Conservation (phyloP, 2,329 filamentous ascomycete species). For the Aspergillus sp. region DNA sequence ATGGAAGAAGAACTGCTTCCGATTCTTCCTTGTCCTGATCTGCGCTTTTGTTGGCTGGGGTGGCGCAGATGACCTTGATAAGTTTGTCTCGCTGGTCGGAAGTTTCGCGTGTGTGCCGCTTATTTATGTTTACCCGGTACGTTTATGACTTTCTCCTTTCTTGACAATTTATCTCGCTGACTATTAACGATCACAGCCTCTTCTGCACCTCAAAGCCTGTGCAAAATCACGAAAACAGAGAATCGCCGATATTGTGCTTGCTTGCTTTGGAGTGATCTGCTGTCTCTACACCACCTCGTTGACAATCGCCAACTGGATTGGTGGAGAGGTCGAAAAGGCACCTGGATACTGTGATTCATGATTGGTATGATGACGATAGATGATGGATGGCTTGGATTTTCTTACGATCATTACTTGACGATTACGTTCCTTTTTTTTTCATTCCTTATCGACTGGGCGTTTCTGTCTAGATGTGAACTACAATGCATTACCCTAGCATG, state of each 20-base stretch:
- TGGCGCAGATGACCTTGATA: conserved; percentile 88
- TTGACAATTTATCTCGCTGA: conserved; percentile 4
- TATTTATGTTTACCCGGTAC: conserved; percentile 95
- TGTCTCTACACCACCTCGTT: conserved; percentile 90
- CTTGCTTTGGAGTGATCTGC: conserved; percentile 75
- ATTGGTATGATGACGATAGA: conserved; percentile 4
- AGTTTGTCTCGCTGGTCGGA: conserved; percentile 93
- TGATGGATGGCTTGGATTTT: not conserved
- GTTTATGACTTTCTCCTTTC: conserved; percentile 32
- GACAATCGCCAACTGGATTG: conserved; percentile 82
- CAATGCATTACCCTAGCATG: no score
- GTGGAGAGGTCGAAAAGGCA: conserved; percentile 46
- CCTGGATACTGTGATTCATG: conserved; percentile 60
- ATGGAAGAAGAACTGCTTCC: conserved; percentile 98
- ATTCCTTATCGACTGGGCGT: no score
- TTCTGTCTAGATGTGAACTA: no score
- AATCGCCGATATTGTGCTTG: conserved; percentile 67
- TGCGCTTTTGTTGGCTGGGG: conserved; percentile 88
- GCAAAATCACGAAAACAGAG: conserved; percentile 65
- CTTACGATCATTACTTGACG: not conserved
- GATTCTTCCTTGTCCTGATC: conserved; percentile 84
- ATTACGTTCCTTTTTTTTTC: not conserved
- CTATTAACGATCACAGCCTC: conserved; percentile 54
- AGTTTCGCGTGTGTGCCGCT: conserved; percentile 97
- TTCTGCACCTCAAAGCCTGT: conserved; percentile 82